Percentiles rank a stretch among this genome's conserved stretches.
Evolutionary conservation across 2,329 filamentous ascomycete species (phyloP).

Genomic region (Metarhizium humberi): DNA sequence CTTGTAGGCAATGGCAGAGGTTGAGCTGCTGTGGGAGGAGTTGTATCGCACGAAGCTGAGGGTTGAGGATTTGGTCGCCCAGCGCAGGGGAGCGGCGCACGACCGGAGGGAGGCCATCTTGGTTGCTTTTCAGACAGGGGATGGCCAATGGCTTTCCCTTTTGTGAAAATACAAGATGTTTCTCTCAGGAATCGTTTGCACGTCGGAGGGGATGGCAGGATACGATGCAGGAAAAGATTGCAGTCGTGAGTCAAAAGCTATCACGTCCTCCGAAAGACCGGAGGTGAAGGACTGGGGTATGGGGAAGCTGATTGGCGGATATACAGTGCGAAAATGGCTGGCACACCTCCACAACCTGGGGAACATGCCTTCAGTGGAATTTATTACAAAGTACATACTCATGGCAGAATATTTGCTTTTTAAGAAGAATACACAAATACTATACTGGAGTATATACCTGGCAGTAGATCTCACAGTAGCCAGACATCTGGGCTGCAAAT

Average conservation of each 20-base stretch:
- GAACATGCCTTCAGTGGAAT: too few species aligned
- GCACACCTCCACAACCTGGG: too few species aligned
- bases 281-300: conserved; percentile 5
- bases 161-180: not conserved
- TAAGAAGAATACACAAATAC: too few species aligned
- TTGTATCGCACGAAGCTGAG: conserved; percentile 24
- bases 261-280: conserved; percentile 10
- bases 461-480: too few species aligned
- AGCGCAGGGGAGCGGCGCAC: conserved; percentile 29
- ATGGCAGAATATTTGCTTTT: not conserved
- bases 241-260: not conserved
- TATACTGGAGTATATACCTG: too few species aligned
- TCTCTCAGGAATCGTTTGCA: not conserved
- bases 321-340: not conserved
- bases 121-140: not conserved
- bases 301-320: not conserved
- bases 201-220: not conserved
- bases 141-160: not conserved
- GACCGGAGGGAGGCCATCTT: conserved; percentile 38
- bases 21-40: conserved; percentile 57
- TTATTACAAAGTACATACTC: not conserved
- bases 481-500: too few species aligned
- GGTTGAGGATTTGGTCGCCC: conserved; percentile 19
- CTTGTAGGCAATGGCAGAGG: conserved; percentile 94
- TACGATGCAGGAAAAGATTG: not conserved